These are phyloP conservation scores for Solanum hybrid DNA, from an alignment of 305 asterid species.

Conservation along the genomic window DNA sequence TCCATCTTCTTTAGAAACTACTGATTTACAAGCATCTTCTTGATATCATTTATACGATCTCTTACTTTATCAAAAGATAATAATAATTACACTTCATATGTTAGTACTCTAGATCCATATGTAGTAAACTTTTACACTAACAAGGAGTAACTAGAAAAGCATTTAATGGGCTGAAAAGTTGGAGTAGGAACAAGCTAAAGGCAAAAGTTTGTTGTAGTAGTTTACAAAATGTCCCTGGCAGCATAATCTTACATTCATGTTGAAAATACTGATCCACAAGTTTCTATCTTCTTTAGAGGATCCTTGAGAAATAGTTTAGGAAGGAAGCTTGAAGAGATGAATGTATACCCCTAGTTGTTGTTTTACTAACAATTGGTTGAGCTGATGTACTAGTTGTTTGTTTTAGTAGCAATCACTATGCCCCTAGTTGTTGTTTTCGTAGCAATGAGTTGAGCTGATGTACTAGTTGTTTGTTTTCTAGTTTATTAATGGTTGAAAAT, in stretches of 20 bases:
- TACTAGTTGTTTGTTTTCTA: not conserved
- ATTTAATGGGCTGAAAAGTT: not conserved
- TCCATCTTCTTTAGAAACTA: not conserved
- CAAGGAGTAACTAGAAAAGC: not conserved
- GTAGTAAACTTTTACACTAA: not conserved
- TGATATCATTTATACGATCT: not conserved
- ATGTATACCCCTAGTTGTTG: not conserved
- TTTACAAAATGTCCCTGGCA: too few relatives aligned
- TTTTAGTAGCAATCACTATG: not conserved
- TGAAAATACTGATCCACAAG: not conserved
- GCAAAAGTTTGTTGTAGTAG: not conserved
- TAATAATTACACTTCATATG: not conserved
- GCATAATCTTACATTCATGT: not conserved
- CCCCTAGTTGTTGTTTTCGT: too few relatives aligned
- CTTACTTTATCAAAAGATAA: not conserved
- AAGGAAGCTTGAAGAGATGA: not conserved
- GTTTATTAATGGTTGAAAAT: not conserved
- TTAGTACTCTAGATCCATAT: not conserved
- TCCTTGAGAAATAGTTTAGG: not conserved
- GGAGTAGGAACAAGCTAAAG: not conserved
- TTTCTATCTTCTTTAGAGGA: not conserved
- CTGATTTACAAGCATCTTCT: not conserved
- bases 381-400: not conserved
- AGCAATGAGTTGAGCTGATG: too few relatives aligned
- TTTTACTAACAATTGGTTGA: not conserved